phyloP scores from a whole-genome alignment of 352 stramenopile species.

The Globisporangium nodosum region DNA sequence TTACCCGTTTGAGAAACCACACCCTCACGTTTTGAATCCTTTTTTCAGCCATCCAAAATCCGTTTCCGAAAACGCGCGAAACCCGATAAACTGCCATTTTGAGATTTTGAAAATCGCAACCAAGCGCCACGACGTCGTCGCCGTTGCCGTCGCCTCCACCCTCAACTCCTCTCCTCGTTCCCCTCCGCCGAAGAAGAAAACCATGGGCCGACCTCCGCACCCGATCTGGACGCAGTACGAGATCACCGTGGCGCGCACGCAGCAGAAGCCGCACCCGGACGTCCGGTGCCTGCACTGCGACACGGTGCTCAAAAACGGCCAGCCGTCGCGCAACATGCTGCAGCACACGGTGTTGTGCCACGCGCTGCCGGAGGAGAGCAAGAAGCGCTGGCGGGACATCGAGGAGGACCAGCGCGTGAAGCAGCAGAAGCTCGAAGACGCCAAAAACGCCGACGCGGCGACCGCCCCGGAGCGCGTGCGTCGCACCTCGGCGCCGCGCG shows the following conservation, averaged over 20 bases:
- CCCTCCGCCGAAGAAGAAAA: background rate
- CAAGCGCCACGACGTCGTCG: background rate
- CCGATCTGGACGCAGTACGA: constrained; percentile 1
- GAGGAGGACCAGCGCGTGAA: background rate
- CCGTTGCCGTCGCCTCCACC: background rate
- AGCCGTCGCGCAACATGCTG: background rate
- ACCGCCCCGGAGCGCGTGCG: background rate
- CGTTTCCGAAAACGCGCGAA: background rate
- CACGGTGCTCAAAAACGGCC: background rate
- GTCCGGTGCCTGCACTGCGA: background rate
- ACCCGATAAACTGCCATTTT: no score
- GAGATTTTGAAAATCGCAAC: background rate
- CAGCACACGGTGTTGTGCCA: background rate
- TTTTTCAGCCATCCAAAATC: background rate
- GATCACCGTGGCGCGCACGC: background rate
- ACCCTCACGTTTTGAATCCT: no score
- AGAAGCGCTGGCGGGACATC: background rate
- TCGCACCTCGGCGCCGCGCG: background rate
- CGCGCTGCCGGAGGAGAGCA: background rate
- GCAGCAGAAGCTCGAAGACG: background rate
- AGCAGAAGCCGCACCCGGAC: background rate
- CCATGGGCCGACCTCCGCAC: background rate
- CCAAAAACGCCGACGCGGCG: background rate
- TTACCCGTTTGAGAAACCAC: no score
- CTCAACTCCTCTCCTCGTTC: no score